Conservation (phyloP, 768 basidiomycete genomes). For the Termitomyces sp. region DNA sequence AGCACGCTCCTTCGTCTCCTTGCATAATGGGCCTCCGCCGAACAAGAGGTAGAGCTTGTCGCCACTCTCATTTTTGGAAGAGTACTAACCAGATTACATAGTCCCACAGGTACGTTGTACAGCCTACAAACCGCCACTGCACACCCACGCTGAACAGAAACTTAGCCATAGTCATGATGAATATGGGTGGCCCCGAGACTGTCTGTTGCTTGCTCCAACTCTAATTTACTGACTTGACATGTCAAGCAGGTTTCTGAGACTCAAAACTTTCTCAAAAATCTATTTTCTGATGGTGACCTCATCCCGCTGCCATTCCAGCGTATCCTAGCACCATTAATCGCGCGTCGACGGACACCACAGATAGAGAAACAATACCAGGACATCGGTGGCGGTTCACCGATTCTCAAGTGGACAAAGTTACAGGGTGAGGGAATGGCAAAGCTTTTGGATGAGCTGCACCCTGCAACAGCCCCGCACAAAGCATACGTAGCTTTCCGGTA, state of each 20-base stretch:
- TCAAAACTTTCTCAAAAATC: conserved; percentile 83
- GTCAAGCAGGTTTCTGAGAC: conserved; percentile 78
- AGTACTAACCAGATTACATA: conserved; percentile 17
- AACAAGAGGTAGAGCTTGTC: conserved; percentile 35
- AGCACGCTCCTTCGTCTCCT: conserved; percentile 39
- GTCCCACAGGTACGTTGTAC: conserved; percentile 52
- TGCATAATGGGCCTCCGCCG: conserved; percentile 30
- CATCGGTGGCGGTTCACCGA: conserved; percentile 97
- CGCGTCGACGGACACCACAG: conserved; percentile 80
- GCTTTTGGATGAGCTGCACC: conserved; percentile 92
- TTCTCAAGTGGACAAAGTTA: conserved; percentile 79
- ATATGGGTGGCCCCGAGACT: conserved; percentile 97
- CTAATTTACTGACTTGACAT: conserved; percentile 4
- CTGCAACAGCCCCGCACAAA: conserved; percentile 91
- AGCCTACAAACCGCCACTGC: neutral
- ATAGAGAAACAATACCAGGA: conserved; percentile 93
- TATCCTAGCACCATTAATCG: conserved; percentile 82
- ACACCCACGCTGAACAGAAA: conserved; percentile 12
- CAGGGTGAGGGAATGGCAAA: conserved; percentile 90
- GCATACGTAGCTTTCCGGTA: conserved; percentile 95
- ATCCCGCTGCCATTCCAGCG: conserved; percentile 94
- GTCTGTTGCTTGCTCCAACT: conserved; percentile 35
- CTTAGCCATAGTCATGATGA: conserved; percentile 88
- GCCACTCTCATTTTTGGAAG: conserved; percentile 12
- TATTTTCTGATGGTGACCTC: conserved; percentile 90